phyloP scores from a whole-genome alignment of 345 rosid genomes.

The Citrus trifoliata region DNA sequence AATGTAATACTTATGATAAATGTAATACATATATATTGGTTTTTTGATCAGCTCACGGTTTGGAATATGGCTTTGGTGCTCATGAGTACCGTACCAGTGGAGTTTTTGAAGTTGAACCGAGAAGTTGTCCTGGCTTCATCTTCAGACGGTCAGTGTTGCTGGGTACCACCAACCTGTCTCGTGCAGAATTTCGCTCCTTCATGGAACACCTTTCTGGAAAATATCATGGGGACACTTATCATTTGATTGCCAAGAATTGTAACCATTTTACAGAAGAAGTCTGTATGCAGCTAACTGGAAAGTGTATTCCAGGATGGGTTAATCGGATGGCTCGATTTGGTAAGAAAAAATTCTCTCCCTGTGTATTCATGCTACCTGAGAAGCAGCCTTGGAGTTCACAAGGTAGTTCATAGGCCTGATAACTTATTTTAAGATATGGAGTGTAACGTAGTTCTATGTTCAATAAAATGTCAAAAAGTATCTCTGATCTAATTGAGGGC shows the following conservation, averaged over 20 bases:
- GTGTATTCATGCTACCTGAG: not conserved
- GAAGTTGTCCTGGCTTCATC: slow-evolving; percentile 86
- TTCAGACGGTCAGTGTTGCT: slow-evolving; percentile 74
- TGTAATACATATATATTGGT: slow-evolving; percentile 15
- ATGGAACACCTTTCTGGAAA: slow-evolving; percentile 74
- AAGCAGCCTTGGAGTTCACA: not conserved
- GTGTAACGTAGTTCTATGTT: not conserved
- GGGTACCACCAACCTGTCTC: slow-evolving; percentile 70
- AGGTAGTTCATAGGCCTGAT: not conserved
- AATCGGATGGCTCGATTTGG: slow-evolving; percentile 87
- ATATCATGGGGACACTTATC: slow-evolving; percentile 85
- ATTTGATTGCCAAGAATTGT: slow-evolving; percentile 97
- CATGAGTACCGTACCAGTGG: slow-evolving; percentile 85
- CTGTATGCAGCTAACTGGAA: slow-evolving; percentile 66
- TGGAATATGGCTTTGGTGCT: slow-evolving; percentile 93
- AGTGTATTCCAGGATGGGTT: slow-evolving; percentile 93
- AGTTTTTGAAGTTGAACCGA: slow-evolving; percentile 92
- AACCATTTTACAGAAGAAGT: slow-evolving; percentile 93
- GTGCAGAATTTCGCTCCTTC: slow-evolving; percentile 66
- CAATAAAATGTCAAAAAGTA: not conserved
- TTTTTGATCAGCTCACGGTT: slow-evolving; percentile 61
- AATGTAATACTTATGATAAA: not conserved
- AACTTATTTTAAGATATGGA: not conserved
- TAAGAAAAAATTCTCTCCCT: slow-evolving; percentile 29
- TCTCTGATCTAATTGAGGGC: not conserved